These are phyloP conservation scores for Agrocybe chaxingu DNA, from an alignment of 768 basidiomycete species.

Conservation along the genomic window DNA sequence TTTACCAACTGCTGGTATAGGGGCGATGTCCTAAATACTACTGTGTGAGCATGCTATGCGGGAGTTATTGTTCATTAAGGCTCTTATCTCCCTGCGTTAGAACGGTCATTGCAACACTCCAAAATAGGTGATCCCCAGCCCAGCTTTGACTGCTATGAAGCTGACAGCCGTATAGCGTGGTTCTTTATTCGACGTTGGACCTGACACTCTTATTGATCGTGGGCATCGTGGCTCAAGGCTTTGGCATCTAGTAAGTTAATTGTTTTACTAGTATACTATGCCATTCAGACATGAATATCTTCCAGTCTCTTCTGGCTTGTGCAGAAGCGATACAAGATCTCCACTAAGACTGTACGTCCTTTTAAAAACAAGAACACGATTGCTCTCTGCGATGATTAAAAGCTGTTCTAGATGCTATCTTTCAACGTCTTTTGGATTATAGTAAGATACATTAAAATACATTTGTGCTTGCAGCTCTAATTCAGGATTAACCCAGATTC, in stretches of 20 bases:
- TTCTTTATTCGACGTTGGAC: conserved; percentile 70
- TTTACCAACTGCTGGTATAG: conserved; percentile 26
- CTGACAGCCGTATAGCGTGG: conserved; percentile 40
- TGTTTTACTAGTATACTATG: not conserved
- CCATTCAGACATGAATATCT: not conserved
- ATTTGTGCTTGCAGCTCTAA: not conserved
- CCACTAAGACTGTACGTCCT: conserved; percentile 54
- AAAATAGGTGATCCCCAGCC: conserved; percentile 50
- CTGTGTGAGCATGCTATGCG: conserved; percentile 47
- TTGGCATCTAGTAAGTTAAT: conserved; percentile 62
- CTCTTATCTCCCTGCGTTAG: conserved; percentile 26
- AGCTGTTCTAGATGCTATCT: conserved; percentile 51
- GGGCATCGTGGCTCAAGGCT: conserved; percentile 58
- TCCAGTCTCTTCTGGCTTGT: conserved; percentile 63
- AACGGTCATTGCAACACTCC: conserved; percentile 68
- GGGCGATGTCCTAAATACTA: conserved; percentile 75
- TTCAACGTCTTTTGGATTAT: conserved; percentile 76
- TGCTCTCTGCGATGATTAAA: not conserved
- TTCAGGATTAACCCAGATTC: conserved; percentile 32
- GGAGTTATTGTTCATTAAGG: not conserved
- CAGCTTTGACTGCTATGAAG: not conserved
- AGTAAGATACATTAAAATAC: conserved; percentile 27
- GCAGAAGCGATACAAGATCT: conserved; percentile 59
- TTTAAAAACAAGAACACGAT: not conserved
- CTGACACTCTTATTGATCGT: conserved; percentile 65